phyloP scores from a whole-genome alignment of 331 rosid species.

The Malus hybrid region DNA sequence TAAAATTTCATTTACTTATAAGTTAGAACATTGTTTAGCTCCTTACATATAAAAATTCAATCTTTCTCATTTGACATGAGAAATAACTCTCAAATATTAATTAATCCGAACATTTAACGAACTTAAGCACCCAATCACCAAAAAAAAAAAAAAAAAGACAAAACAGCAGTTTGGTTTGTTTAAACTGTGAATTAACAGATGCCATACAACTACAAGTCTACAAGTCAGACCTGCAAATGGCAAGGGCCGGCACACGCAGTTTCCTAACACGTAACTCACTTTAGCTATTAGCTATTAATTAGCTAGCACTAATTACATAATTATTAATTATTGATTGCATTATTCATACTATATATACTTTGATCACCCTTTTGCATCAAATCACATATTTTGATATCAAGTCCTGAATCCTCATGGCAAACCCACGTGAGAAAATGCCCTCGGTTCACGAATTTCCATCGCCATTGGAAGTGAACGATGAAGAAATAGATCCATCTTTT shows the following conservation, averaged over 20 bases:
- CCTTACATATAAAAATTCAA: too few species aligned
- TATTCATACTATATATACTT: neutral
- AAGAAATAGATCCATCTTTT: constrained; percentile 4
- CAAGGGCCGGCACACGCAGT: neutral
- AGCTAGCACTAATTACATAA: constrained; percentile 1
- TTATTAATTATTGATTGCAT: too few species aligned
- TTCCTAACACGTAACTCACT: neutral
- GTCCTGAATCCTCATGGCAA: neutral
- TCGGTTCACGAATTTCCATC: neutral
- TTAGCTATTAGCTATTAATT: neutral
- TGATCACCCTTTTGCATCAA: neutral
- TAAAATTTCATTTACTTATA: too few species aligned
- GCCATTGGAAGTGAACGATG: neutral
- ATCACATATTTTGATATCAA: neutral
- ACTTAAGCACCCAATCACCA: neutral
- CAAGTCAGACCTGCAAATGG: constrained; percentile 10
- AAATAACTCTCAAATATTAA: too few species aligned
- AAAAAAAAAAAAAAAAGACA: too few species aligned
- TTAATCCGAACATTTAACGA: neutral
- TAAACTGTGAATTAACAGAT: neutral
- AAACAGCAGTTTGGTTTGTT: neutral
- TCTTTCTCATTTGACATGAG: too few species aligned
- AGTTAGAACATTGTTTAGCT: too few species aligned
- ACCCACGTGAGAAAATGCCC: constrained; percentile 1
- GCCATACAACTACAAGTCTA: neutral